These are phyloP conservation scores for Deuterostichococcus epilithicus DNA, from an alignment of 139 green algal species.

Conservation along the genomic window DNA sequence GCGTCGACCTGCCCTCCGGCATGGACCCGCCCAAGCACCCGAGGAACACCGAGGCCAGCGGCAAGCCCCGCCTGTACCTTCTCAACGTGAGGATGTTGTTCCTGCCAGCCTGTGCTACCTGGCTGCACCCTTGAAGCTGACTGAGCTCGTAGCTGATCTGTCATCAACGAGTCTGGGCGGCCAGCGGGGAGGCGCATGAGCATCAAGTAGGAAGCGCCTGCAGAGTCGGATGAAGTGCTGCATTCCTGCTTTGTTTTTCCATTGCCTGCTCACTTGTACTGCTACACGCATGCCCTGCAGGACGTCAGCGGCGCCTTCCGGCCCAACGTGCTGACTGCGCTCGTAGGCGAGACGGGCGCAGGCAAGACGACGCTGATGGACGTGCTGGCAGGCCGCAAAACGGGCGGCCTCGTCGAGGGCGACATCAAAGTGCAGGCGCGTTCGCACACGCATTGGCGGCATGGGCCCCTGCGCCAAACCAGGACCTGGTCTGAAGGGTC, in stretches of 20 bases:
- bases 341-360: constrained; percentile 12
- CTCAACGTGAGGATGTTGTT: neutral
- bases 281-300: constrained; percentile 9
- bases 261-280: no score
- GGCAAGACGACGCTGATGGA: constrained; percentile 51
- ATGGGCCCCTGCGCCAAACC: no score
- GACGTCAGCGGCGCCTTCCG: constrained; percentile 2
- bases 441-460: constrained; percentile 4
- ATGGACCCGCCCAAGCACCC: neutral
- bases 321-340: constrained; percentile 6
- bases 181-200: no score
- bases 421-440: constrained; percentile 30
- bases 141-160: no score
- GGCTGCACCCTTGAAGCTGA: no score
- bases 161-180: no score
- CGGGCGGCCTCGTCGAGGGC: constrained; percentile 20
- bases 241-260: no score
- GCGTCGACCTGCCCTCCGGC: constrained; percentile 15
- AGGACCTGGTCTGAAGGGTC: no score
- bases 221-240: neutral
- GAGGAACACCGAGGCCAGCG: neutral
- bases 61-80: neutral
- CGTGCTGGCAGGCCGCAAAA: constrained; percentile 39
- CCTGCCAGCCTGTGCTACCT: no score
- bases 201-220: neutral